Evolutionary conservation across 148 eudicot genomes (phyloP).

Genomic region (Agrostemma githago): DNA sequence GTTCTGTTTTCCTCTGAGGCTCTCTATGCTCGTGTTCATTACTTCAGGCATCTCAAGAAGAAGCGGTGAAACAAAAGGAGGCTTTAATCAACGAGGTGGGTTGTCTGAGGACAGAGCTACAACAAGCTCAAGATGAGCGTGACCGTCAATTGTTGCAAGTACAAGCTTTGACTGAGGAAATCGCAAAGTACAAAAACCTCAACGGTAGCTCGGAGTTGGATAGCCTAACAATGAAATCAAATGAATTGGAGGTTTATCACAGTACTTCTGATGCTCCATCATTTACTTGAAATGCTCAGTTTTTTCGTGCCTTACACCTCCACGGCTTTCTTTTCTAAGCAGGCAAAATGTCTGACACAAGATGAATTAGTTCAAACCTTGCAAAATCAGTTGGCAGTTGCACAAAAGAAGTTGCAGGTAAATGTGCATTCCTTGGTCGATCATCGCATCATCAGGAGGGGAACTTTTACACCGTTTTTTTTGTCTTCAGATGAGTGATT

Average conservation of each 20-base stretch:
- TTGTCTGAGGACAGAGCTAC: slow-evolving; percentile 63
- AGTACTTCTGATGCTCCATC: too few species aligned
- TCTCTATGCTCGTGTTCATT: slow-evolving; percentile 9
- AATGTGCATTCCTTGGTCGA: neutral
- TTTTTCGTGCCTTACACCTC: slow-evolving; percentile 6
- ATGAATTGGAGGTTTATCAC: slow-evolving; percentile 61
- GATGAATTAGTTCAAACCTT: slow-evolving; percentile 52
- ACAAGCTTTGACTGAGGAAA: slow-evolving; percentile 50
- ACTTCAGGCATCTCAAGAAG: slow-evolving; percentile 62
- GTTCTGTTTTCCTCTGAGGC: neutral
- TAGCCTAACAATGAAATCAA: slow-evolving; percentile 45
- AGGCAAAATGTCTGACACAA: slow-evolving; percentile 65
- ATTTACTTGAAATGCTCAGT: neutral
- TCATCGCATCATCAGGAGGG: too few species aligned
- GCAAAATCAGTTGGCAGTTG: slow-evolving; percentile 60
- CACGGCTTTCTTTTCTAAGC: slow-evolving; percentile 23
- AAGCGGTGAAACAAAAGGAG: slow-evolving; percentile 69
- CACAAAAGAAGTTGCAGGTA: slow-evolving; percentile 76
- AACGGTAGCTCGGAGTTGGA: slow-evolving; percentile 63
- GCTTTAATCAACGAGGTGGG: slow-evolving; percentile 57
- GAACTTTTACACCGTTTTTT: neutral
- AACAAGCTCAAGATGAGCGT: slow-evolving; percentile 73
- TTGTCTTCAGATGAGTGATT: slow-evolving; percentile 55
- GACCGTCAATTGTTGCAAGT: slow-evolving; percentile 62
- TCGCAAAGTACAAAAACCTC: slow-evolving; percentile 54